Evolutionary conservation across 768 basidiomycete species (phyloP).

Genomic region (Leccinum imitatum): DNA sequence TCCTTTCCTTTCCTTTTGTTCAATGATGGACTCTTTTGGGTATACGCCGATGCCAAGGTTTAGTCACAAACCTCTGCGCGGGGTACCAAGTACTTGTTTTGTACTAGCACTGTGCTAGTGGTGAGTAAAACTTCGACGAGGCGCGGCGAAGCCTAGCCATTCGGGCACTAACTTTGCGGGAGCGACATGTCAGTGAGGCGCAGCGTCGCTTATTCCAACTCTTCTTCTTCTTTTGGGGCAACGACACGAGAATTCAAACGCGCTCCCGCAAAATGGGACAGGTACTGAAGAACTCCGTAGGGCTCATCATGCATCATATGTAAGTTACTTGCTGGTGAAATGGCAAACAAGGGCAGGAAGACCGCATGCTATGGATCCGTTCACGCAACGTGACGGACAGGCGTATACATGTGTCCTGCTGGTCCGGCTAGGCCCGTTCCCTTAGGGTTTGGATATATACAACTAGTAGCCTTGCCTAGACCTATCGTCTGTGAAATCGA

Average conservation of each 20-base stretch:
- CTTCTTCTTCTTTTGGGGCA: neutral
- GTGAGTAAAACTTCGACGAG: neutral
- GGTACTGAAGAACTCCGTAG: neutral
- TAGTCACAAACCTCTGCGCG: neutral
- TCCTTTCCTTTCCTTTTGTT: neutral
- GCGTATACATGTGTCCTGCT: neutral
- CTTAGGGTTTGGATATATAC: neutral
- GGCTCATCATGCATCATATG: neutral
- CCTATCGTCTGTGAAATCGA: neutral
- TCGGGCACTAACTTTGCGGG: neutral
- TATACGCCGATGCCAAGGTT: neutral
- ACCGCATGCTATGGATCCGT: no score
- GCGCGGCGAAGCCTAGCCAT: slow-evolving; percentile 5
- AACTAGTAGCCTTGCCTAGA: neutral
- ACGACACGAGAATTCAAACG: neutral
- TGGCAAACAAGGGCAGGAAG: neutral
- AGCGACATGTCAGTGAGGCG: neutral
- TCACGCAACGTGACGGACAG: neutral
- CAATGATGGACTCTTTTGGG: neutral
- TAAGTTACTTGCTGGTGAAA: neutral
- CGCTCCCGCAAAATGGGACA: neutral
- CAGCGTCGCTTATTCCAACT: neutral
- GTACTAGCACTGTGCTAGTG: neutral
- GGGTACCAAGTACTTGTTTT: neutral
- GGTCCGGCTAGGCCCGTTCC: neutral